Percentiles rank a stretch among this genome's conserved stretches.
phyloP scores from a whole-genome alignment of 2,329 filamentous ascomycete species.

The Trichoderma arundinaceum region DNA sequence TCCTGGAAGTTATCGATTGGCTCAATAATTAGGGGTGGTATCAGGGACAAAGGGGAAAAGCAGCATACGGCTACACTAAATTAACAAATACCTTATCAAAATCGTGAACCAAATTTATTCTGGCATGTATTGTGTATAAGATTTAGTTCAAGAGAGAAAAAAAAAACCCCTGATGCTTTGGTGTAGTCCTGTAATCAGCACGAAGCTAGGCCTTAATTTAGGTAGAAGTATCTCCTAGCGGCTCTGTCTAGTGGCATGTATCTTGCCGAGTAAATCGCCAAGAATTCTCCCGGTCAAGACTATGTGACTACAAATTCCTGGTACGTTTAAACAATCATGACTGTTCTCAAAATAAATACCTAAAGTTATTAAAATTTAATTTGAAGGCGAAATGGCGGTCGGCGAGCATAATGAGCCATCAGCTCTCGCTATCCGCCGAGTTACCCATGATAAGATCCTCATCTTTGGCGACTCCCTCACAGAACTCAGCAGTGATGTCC shows the following conservation, averaged over 20 bases:
- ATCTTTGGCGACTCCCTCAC: slow-evolving; percentile 16
- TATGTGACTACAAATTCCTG: neutral
- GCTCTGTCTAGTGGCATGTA: neutral
- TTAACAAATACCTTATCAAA: too few relatives aligned
- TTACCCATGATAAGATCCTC: slow-evolving; percentile 22
- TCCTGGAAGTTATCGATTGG: too few relatives aligned
- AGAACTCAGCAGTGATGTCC: slow-evolving; percentile 20
- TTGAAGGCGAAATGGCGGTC: neutral
- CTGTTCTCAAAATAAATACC: neutral
- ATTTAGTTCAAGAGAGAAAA: too few relatives aligned
- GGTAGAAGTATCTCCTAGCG: neutral
- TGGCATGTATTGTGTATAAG: too few relatives aligned
- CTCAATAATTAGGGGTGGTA: too few relatives aligned
- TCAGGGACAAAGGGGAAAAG: too few relatives aligned
- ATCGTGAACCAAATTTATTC: too few relatives aligned
- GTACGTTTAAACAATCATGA: neutral
- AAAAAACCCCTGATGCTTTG: too few relatives aligned
- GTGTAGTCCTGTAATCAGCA: too few relatives aligned
- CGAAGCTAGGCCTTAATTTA: neutral
- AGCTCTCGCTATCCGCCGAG: slow-evolving; percentile 7
- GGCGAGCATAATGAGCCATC: neutral
- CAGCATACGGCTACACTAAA: too few relatives aligned
- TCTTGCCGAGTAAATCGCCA: slow-evolving; percentile 18
- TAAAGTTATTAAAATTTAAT: neutral
- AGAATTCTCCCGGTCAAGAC: neutral